These are phyloP conservation scores for Aspergillus glaucus DNA, from an alignment of 2,329 filamentous ascomycete genomes.

Conservation along the genomic window DNA sequence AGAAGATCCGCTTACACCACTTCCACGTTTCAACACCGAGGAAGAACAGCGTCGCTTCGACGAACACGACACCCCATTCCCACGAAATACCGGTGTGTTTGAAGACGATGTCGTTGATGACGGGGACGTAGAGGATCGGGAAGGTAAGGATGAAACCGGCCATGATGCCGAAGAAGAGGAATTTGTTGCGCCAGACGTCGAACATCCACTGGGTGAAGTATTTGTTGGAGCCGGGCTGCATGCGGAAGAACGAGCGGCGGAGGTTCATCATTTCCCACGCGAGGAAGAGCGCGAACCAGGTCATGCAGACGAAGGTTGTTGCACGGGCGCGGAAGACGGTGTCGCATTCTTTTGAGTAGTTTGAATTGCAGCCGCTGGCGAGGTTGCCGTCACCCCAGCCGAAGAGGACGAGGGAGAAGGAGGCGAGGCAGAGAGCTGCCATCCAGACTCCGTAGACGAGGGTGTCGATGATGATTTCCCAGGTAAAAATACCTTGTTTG, in stretches of 20 bases:
- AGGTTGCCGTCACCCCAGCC: constrained; percentile 56
- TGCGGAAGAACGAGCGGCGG: constrained; percentile 67
- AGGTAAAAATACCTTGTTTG: constrained; percentile 66
- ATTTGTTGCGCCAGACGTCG: constrained; percentile 66
- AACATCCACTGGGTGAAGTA: constrained; percentile 61
- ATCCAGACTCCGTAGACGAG: constrained; percentile 73
- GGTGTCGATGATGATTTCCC: constrained; percentile 73
- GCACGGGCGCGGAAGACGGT: constrained; percentile 65
- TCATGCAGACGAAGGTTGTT: constrained; percentile 67
- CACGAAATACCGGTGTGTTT: constrained; percentile 59
- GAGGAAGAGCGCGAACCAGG: constrained; percentile 69
- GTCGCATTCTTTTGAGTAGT: constrained; percentile 50
- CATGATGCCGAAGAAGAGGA: constrained; percentile 61
- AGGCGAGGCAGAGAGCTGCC: constrained; percentile 60
- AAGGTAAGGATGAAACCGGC: constrained; percentile 53
- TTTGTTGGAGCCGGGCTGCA: constrained; percentile 57
- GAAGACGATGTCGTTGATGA: constrained; percentile 60
- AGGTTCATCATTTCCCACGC: constrained; percentile 74
- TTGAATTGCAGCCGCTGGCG: constrained; percentile 55
- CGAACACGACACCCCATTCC: constrained; percentile 65
- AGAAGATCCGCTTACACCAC: constrained; percentile 56
- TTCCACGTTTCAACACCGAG: constrained; percentile 61
- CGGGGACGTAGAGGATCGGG: constrained; percentile 61
- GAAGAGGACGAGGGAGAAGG: constrained; percentile 61
- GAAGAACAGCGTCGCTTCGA: constrained; percentile 57